Percentiles rank a stretch among this genome's conserved stretches.
Conservation (phyloP, 2,329 filamentous ascomycete genomes). For the Akanthomyces uredinophilus region DNA sequence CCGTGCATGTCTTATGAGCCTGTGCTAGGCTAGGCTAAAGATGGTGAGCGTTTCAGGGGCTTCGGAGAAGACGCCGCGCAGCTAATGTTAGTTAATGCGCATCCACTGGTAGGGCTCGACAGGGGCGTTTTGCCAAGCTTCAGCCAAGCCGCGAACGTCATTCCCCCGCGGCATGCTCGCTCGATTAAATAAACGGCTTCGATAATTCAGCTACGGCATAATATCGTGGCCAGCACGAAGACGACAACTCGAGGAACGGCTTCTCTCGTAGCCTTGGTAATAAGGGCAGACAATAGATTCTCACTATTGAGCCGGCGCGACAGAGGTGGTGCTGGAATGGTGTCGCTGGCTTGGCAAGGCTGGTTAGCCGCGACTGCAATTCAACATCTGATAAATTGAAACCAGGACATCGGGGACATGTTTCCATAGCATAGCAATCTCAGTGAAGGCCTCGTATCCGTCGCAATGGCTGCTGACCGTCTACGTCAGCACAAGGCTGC, state of each 20-base stretch:
- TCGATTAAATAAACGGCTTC: background rate
- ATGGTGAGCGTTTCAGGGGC: background rate
- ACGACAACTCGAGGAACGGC: no score
- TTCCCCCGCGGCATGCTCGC: background rate
- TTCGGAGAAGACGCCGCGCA: background rate
- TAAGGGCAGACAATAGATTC: no score
- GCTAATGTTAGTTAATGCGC: no score
- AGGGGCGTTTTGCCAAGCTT: background rate
- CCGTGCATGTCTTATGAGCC: no score
- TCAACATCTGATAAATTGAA: no score
- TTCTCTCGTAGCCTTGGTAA: no score
- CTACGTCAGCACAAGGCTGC: constrained; percentile 5
- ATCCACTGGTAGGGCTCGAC: constrained; percentile 3
- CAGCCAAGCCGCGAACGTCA: background rate
- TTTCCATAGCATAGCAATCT: no score
- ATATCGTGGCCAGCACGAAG: background rate
- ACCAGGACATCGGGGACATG: no score
- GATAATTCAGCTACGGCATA: background rate
- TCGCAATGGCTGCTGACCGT: background rate
- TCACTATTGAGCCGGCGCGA: no score
- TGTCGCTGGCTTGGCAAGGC: no score
- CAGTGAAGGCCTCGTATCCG: background rate
- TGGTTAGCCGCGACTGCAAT: no score
- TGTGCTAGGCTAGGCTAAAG: background rate
- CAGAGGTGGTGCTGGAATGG: no score